A percentile compares a stretch with the other conserved stretches of the same genome.
phyloP scores from a whole-genome alignment of 1,284 basidiomycete species.

The Heliocybe sulcata region DNA sequence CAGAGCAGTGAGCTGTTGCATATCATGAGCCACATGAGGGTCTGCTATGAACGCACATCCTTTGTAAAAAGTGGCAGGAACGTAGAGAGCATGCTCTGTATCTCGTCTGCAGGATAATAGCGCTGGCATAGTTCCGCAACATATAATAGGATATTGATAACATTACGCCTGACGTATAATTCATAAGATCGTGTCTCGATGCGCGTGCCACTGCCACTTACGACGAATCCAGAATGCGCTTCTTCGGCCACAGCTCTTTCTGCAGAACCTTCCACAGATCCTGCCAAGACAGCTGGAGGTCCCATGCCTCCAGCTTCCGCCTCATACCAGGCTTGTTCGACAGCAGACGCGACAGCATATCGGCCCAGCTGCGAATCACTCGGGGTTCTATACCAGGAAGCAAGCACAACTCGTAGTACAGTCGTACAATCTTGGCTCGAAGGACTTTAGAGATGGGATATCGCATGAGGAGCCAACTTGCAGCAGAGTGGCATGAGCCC shows the following conservation, averaged over 20 bases:
- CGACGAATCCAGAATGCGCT: slow-evolving; percentile 46
- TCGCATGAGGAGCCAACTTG: slow-evolving; percentile 76
- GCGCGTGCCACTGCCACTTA: slow-evolving; percentile 21
- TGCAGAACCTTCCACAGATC: slow-evolving; percentile 67
- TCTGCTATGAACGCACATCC: slow-evolving; percentile 34
- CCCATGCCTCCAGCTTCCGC: slow-evolving; percentile 58
- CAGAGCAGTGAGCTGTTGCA: not conserved
- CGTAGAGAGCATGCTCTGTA: slow-evolving; percentile 64
- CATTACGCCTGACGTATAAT: slow-evolving; percentile 41
- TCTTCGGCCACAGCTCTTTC: slow-evolving; percentile 71
- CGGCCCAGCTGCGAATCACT: slow-evolving; percentile 63
- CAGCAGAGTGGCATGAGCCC: not conserved
- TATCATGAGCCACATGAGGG: not conserved
- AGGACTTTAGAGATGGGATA: slow-evolving; percentile 72
- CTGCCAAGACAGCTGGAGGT: slow-evolving; percentile 70
- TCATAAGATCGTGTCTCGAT: slow-evolving; percentile 6
- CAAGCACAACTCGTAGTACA: slow-evolving; percentile 78
- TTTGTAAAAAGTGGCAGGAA: slow-evolving; percentile 65
- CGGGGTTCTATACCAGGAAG: slow-evolving; percentile 72
- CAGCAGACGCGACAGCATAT: slow-evolving; percentile 66
- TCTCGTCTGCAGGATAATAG: slow-evolving; percentile 64
- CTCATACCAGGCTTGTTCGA: slow-evolving; percentile 55
- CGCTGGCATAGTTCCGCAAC: slow-evolving; percentile 65
- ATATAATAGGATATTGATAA: slow-evolving; percentile 64
- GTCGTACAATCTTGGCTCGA: slow-evolving; percentile 70